Evolutionary conservation across 805 yeast genomes (phyloP).

Genomic region (Jamesozyma lodderae): DNA sequence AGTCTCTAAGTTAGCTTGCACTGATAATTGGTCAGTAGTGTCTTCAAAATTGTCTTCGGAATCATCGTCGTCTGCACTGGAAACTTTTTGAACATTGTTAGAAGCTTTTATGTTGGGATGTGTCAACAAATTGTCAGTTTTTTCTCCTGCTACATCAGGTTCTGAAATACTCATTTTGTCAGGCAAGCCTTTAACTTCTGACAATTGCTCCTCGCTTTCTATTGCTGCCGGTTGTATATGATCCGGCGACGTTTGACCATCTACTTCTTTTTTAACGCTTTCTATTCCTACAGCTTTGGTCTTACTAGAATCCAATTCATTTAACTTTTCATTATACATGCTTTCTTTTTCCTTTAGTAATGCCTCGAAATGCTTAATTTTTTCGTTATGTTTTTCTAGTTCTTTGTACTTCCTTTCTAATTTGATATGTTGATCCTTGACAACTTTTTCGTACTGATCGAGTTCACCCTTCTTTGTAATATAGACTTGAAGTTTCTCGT

Average conservation of each 20-base stretch:
- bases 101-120: not conserved
- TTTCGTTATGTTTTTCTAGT: conserved; percentile 19
- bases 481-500: conserved; percentile 21
- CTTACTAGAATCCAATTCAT: conserved; percentile 57
- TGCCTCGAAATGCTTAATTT: conserved; percentile 3
- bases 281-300: conserved; percentile 12
- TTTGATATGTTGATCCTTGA: conserved; percentile 23
- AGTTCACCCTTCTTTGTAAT: conserved; percentile 28
- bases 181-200: not conserved
- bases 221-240: too few species aligned
- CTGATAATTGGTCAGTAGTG: conserved; percentile 14
- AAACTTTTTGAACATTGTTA: not conserved
- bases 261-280: not conserved
- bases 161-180: not conserved
- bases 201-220: not conserved
- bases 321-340: conserved; percentile 62
- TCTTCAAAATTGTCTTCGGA: conserved; percentile 33
- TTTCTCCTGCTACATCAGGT: not conserved
- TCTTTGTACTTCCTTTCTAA: conserved; percentile 23
- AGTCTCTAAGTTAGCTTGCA: too few species aligned
- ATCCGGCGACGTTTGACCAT: too few species aligned
- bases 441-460: conserved; percentile 24
- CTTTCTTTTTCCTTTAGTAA: conserved; percentile 21
- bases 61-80: conserved; percentile 7
- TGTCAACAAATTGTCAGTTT: not conserved